These are phyloP conservation scores for Lodderomyces elongisporus DNA, from an alignment of 1,139 yeast species.

Conservation along the genomic window DNA sequence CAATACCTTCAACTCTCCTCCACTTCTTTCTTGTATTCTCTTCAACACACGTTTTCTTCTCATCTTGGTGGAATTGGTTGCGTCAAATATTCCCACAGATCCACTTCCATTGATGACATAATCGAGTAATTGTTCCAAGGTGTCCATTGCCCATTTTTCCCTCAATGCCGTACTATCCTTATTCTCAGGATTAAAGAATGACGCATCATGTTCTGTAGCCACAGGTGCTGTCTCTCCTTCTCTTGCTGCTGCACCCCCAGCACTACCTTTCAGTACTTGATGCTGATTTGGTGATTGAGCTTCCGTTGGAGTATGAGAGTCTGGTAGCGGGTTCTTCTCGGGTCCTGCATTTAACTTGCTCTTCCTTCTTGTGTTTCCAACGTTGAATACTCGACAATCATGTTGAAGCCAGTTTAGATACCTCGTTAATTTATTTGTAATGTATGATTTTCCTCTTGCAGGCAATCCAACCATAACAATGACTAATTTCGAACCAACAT, in stretches of 20 bases:
- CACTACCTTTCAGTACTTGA: not conserved
- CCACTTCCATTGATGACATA: conserved; percentile 79
- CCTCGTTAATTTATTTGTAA: conserved; percentile 82
- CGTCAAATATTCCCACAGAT: conserved; percentile 92
- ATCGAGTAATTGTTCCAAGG: conserved; percentile 77
- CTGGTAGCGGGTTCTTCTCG: conserved; percentile 66
- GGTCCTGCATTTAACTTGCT: conserved; percentile 69
- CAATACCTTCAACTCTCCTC: conserved; percentile 72
- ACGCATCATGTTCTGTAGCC: conserved; percentile 57
- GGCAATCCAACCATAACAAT: conserved; percentile 95
- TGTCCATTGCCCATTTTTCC: conserved; percentile 96
- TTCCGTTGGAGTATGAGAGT: conserved; percentile 37
- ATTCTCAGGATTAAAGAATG: conserved; percentile 82
- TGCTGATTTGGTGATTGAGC: conserved; percentile 11
- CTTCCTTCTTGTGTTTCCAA: conserved; percentile 85
- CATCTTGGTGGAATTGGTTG: conserved; percentile 81
- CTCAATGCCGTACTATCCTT: conserved; percentile 59
- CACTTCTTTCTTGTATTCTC: conserved; percentile 64
- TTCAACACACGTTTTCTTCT: conserved; percentile 67
- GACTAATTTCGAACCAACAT: conserved; percentile 76
- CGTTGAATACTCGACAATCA: conserved; percentile 85
- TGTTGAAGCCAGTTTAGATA: conserved; percentile 91
- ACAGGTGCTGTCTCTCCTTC: conserved; percentile 9
- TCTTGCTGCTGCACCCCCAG: not conserved
- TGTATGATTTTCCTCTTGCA: conserved; percentile 88